Percentiles rank a stretch among this genome's conserved stretches.
Conservation (phyloP, 495 filamentous ascomycete genomes). For the Hyphodiscus hymeniophilus region DNA sequence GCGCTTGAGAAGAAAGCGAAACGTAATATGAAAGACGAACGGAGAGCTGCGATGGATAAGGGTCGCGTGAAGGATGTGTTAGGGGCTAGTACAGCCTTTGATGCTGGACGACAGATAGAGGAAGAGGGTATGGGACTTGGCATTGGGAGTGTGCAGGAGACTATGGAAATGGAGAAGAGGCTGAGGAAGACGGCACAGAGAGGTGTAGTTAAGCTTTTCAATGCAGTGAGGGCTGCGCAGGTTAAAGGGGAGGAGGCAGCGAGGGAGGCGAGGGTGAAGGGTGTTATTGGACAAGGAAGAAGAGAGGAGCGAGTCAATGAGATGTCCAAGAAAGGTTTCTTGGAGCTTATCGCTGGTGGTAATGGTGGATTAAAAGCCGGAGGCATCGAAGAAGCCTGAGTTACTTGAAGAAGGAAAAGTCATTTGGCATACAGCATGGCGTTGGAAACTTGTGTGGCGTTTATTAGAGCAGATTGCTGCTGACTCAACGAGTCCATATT, state of each 20-base stretch:
- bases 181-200: conserved; percentile 81
- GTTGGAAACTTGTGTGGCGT: conserved; percentile 18
- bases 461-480: conserved; percentile 8
- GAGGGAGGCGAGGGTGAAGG: conserved; percentile 55
- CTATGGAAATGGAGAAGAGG: conserved; percentile 70
- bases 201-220: conserved; percentile 91
- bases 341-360: conserved; percentile 77
- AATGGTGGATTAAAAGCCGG: conserved; percentile 44
- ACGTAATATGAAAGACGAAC: conserved; percentile 69
- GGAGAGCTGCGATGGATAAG: conserved; percentile 72
- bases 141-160: conserved; percentile 37
- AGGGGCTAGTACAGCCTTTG: conserved; percentile 36
- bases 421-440: conserved; percentile 9
- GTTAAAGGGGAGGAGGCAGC: conserved; percentile 72
- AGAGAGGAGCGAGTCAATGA: conserved; percentile 80
- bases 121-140: conserved; percentile 25
- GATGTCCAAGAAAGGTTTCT: conserved; percentile 93
- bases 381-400: conserved; percentile 40
- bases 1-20: conserved; percentile 76
- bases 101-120: conserved; percentile 35
- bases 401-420: background rate
- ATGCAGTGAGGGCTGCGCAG: conserved; percentile 88
- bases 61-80: conserved; percentile 81
- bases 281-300: conserved; percentile 63
- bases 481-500: background rate